Base-by-base conservation (phyloP, 2,329 filamentous ascomycete genomes). In the Chaetothyriales sp. region DNA sequence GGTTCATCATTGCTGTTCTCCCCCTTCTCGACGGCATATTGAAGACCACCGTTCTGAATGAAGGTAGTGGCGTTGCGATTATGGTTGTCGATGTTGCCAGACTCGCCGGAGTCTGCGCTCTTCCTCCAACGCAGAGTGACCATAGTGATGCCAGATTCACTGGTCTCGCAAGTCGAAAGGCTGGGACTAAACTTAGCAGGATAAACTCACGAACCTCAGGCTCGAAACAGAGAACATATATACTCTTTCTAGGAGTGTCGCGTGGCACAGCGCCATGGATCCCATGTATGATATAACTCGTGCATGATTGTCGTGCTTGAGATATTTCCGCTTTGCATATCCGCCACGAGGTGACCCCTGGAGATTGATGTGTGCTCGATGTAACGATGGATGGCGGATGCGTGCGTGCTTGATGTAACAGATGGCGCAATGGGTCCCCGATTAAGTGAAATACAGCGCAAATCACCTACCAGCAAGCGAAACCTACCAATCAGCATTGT, bases 1-100 rank as follows among this genome's bases (percentile, higher is more conserved):
- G 70, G 65, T n/a, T 43, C 48, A 6, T 45, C 51, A 47, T 69
- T 64, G 4, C 72, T 67, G 57, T 82, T 82, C 2, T 70, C 73
- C 1, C 70, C 74, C 55, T 65, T 64, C 56, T 64, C 69, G 54
- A 62, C 61, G 9, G 69, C 67, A 54, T 70, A 75, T 8, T 70
- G 65, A 15, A 74, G 64, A 49, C 67, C 66, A 2, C 72, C 71
- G 52, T 70, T 67, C 2, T 55, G 58, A 37, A 65, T 45, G 29
- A 55, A 53, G 8, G 49, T 43, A 10, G 44, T 46, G 9, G 18
- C 19, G n/a, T 10, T 10, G 6, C 18, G 19, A 28, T 4, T 28
- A 10, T 5, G 10, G n/a, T 46, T 28, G 44, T 28, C 44, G 44
- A n/a, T n/a, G 10, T 28, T 19, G 19, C 4, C 44, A 28, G 44